Conservation (phyloP, 2,329 filamentous ascomycete genomes). For the Parafenestella ontariensis region DNA sequence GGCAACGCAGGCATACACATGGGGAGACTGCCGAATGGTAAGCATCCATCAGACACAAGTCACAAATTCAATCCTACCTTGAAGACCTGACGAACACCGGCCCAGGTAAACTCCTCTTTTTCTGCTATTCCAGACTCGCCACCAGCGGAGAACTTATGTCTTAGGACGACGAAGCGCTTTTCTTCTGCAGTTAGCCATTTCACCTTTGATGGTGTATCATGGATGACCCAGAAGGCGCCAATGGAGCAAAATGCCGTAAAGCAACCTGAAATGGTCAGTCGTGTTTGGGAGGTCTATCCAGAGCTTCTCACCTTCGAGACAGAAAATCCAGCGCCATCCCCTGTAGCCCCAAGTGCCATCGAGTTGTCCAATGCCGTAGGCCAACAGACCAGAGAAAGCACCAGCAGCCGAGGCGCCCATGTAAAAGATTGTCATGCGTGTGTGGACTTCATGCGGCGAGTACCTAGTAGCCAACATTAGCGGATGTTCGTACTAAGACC, state of each 20-base stretch:
- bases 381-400: conserved; percentile 45
- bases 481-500: conserved; percentile 62
- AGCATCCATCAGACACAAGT: background rate
- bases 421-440: conserved; percentile 45
- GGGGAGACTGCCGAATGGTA: background rate
- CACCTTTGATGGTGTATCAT: background rate
- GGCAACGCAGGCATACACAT: background rate
- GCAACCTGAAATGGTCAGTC: background rate
- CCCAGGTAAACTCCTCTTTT: background rate
- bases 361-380: conserved; percentile 39
- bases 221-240: background rate
- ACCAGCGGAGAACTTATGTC: background rate
- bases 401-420: conserved; percentile 39
- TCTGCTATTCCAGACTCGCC: background rate
- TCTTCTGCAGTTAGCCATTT: background rate
- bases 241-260: background rate
- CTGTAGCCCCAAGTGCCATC: conserved; percentile 29
- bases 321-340: conserved; percentile 44
- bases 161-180: background rate
- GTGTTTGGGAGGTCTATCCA: background rate
- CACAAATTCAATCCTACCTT: background rate
- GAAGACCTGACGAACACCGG: background rate
- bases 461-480: conserved; percentile 42
- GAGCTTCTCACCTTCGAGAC: conserved; percentile 20
- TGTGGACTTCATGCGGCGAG: conserved; percentile 40